These are phyloP conservation scores for Vitis hybrid DNA, from an alignment of 177 flowering plant species.

Conservation along the genomic window DNA sequence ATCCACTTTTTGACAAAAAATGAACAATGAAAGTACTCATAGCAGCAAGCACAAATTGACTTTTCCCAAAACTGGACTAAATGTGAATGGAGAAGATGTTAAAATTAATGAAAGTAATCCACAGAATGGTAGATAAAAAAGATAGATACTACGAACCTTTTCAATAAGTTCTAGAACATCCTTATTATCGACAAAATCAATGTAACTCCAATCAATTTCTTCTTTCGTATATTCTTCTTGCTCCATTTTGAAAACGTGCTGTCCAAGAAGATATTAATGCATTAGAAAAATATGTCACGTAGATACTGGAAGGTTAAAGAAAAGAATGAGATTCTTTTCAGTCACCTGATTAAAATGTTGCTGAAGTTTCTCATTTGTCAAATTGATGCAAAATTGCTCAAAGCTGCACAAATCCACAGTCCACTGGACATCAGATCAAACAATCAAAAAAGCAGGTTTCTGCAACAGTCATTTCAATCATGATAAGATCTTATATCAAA, in stretches of 20 bases:
- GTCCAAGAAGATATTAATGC: conserved; percentile 12
- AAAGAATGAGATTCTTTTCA: neutral
- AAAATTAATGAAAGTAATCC: too few species aligned
- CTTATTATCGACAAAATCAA: conserved; percentile 56
- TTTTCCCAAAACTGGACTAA: too few species aligned
- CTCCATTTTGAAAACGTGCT: conserved; percentile 59
- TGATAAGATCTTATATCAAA: neutral
- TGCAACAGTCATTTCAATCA: conserved; percentile 1
- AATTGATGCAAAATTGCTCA: conserved; percentile 97
- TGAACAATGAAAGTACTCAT: too few species aligned
- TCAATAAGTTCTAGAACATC: conserved; percentile 55
- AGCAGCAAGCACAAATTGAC: too few species aligned
- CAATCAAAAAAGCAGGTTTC: neutral
- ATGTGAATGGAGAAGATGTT: too few species aligned
- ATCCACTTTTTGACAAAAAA: too few species aligned
- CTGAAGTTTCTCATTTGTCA: conserved; percentile 98
- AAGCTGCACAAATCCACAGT: conserved; percentile 53
- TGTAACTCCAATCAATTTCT: conserved; percentile 56
- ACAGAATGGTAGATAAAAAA: neutral
- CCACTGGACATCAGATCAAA: conserved; percentile 7
- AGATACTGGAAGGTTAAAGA: neutral
- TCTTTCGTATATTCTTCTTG: conserved; percentile 59
- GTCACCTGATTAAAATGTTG: conserved; percentile 97
- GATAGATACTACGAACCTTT: conserved; percentile 34
- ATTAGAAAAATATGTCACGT: neutral